These are phyloP conservation scores for Xylariaceae sp. DNA, from an alignment of 2,329 filamentous ascomycete species.

Conservation along the genomic window DNA sequence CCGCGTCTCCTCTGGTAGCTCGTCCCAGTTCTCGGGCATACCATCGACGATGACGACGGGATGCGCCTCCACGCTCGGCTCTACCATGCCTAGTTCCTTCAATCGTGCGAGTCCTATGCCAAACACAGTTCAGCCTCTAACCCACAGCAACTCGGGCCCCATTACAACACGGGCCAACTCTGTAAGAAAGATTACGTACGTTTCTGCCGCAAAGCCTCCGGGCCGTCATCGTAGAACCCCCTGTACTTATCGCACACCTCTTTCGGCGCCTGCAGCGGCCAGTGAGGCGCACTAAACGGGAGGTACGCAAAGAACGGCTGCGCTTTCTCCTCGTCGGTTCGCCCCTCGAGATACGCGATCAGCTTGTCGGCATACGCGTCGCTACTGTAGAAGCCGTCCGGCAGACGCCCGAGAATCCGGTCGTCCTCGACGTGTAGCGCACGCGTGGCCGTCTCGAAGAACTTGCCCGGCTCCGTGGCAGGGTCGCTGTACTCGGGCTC, in stretches of 20 bases:
- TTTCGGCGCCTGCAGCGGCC: constrained; percentile 63
- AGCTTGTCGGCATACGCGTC: constrained; percentile 52
- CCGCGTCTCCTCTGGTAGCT: constrained; percentile 30
- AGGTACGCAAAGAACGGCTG: constrained; percentile 64
- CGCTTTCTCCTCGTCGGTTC: constrained; percentile 35
- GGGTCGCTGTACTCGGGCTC: constrained; percentile 32
- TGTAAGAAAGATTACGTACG: constrained; percentile 37
- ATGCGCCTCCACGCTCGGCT: constrained; percentile 29
- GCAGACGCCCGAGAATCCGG: constrained; percentile 40
- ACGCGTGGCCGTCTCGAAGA: constrained; percentile 18
- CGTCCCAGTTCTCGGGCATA: constrained; percentile 29
- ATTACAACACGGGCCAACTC: no score
- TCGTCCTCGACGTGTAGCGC: constrained; percentile 42
- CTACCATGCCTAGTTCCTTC: constrained; percentile 45
- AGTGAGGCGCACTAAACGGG: constrained; percentile 66
- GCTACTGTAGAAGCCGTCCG: constrained; percentile 54
- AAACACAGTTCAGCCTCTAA: constrained; percentile 2
- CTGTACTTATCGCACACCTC: constrained; percentile 60
- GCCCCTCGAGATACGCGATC: constrained; percentile 46
- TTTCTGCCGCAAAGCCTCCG: constrained; percentile 58
- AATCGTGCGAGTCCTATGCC: constrained; percentile 30
- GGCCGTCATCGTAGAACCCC: constrained; percentile 65
- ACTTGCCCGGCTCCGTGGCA: constrained; percentile 16
- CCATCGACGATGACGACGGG: constrained; percentile 28
- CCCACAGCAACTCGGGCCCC: not conserved